Evolutionary conservation across 345 rosid genomes (phyloP).

Genomic region (Melastoma malabathricum): DNA sequence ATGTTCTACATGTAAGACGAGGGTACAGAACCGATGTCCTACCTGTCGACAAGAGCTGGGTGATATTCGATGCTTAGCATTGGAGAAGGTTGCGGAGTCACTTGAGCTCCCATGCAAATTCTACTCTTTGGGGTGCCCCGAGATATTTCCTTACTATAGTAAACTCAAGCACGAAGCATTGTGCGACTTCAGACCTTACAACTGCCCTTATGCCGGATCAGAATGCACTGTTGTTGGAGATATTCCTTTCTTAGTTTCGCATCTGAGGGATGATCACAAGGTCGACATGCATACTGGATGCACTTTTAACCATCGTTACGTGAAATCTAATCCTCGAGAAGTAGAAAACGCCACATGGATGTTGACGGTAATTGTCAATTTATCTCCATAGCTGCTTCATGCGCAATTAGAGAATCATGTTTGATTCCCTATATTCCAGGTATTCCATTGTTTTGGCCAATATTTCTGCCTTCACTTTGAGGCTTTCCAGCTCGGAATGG

Average conservation of each 20-base stretch:
- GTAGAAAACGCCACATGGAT: constrained; percentile 48
- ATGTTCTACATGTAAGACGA: constrained; percentile 36
- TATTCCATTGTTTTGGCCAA: constrained; percentile 90
- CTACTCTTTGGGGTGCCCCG: constrained; percentile 32
- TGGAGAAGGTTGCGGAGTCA: constrained; percentile 43
- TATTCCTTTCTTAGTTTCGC: constrained; percentile 32
- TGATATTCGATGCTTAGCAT: constrained; percentile 37
- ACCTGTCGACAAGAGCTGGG: constrained; percentile 50
- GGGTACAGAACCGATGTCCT: constrained; percentile 42
- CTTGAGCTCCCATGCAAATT: constrained; percentile 41
- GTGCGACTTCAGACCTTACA: constrained; percentile 41
- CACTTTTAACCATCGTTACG: constrained; percentile 42
- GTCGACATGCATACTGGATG: constrained; percentile 46
- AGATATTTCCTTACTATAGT: constrained; percentile 41
- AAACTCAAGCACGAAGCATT: constrained; percentile 38
- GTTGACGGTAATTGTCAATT: constrained; percentile 27
- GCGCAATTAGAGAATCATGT: background rate
- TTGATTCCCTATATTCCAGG: constrained; percentile 23
- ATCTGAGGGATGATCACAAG: constrained; percentile 40
- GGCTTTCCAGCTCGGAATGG: constrained; percentile 95
- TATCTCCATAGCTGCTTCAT: background rate
- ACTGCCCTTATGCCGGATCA: constrained; percentile 43
- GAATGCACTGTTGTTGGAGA: constrained; percentile 34
- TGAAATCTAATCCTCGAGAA: constrained; percentile 44
- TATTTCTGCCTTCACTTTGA: constrained; percentile 96